A percentile compares a stretch with the other conserved stretches of the same genome.
Evolutionary conservation across 305 asterid species (phyloP).

Genomic region (Coffea humblotiana): DNA sequence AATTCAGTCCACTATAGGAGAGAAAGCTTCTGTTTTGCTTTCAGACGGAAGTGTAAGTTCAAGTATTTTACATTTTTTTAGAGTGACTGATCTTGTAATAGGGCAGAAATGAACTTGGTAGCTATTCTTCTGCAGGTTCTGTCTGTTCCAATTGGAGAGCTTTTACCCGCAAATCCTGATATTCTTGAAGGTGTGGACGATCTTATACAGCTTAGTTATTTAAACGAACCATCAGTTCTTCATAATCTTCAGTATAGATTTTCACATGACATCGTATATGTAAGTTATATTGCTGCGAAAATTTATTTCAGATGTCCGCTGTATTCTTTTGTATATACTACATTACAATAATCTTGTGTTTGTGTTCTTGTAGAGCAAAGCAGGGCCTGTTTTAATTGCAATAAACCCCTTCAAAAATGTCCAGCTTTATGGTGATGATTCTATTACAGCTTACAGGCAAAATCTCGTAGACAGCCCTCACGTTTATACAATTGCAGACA

Average conservation of each 20-base stretch:
- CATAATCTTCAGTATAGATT: slow-evolving; percentile 80
- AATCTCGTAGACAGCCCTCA: slow-evolving; percentile 78
- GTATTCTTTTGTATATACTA: neutral
- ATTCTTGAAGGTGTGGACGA: slow-evolving; percentile 90
- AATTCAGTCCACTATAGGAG: slow-evolving; percentile 68
- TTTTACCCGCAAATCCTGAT: slow-evolving; percentile 89
- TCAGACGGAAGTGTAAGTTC: slow-evolving; percentile 69
- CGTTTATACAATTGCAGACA: slow-evolving; percentile 75
- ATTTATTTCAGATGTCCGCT: neutral
- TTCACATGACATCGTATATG: slow-evolving; percentile 66
- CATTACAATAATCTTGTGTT: slow-evolving; percentile 8
- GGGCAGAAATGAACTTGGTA: slow-evolving; percentile 22
- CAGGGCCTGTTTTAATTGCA: slow-evolving; percentile 86
- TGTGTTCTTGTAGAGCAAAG: slow-evolving; percentile 67
- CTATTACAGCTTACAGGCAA: slow-evolving; percentile 59
- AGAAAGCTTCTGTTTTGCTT: slow-evolving; percentile 58
- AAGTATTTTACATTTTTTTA: slow-evolving; percentile 18
- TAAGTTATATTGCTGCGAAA: slow-evolving; percentile 33
- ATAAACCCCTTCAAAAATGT: slow-evolving; percentile 86
- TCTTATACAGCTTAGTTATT: slow-evolving; percentile 82
- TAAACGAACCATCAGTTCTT: slow-evolving; percentile 93
- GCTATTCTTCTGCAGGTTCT: slow-evolving; percentile 49
- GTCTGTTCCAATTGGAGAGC: slow-evolving; percentile 55
- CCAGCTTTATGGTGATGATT: slow-evolving; percentile 58
- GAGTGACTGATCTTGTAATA: slow-evolving; percentile 17